phyloP scores from a whole-genome alignment of 2,329 filamentous ascomycete genomes.

The Geosmithia putterillii region DNA sequence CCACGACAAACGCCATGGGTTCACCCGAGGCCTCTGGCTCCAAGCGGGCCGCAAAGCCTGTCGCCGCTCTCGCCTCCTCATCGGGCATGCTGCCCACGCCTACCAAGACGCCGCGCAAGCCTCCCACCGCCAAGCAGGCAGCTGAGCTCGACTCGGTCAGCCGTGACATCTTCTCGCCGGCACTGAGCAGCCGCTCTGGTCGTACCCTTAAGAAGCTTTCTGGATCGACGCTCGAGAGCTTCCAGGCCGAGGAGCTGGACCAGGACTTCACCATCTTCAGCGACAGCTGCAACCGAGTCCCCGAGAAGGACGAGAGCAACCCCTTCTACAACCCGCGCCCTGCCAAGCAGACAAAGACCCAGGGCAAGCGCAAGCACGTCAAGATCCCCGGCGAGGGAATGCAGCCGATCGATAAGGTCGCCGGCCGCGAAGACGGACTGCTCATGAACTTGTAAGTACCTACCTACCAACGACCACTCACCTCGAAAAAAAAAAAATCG shows the following conservation, averaged over 20 bases:
- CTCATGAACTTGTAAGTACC: constrained; percentile 64
- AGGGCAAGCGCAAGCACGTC: constrained; percentile 43
- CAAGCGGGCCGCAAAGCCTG: neutral
- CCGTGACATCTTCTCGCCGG: constrained; percentile 46
- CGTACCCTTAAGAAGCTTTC: constrained; percentile 38
- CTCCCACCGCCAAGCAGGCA: constrained; percentile 31
- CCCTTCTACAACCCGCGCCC: constrained; percentile 47
- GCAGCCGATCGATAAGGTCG: constrained; percentile 49
- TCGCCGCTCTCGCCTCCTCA: neutral
- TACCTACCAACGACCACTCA: neutral
- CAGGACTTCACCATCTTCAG: constrained; percentile 62
- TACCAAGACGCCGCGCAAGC: constrained; percentile 63
- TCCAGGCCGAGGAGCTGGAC: constrained; percentile 42
- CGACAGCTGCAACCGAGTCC: constrained; percentile 67
- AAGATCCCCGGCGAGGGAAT: constrained; percentile 43
- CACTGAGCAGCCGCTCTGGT: constrained; percentile 45
- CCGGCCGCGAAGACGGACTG: constrained; percentile 57
- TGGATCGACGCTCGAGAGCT: constrained; percentile 43
- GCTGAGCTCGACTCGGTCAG: constrained; percentile 41
- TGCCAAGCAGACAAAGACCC: constrained; percentile 30
- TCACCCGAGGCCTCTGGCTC: neutral
- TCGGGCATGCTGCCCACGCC: constrained; percentile 61
- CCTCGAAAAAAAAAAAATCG: too few species aligned
- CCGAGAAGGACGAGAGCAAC: constrained; percentile 57
- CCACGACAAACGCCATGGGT: neutral